Conservation (phyloP, 2,329 filamentous ascomycete genomes). For the Stachybotrys chartarum region DNA sequence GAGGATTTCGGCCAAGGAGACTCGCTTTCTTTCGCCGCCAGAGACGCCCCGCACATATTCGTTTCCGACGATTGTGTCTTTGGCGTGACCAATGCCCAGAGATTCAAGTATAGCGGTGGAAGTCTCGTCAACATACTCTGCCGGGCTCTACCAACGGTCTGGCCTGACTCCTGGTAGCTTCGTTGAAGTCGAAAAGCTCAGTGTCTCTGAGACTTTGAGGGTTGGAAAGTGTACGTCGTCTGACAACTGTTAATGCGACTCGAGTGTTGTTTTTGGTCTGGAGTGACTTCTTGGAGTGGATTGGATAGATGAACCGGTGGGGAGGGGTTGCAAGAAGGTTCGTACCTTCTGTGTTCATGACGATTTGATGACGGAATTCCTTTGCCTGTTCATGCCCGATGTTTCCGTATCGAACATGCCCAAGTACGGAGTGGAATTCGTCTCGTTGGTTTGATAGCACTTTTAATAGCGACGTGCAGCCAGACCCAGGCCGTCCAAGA, state of each 20-base stretch:
- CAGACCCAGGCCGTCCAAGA: background rate
- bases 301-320: background rate
- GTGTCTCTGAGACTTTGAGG: background rate
- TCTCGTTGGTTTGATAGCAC: background rate
- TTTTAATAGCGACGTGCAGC: constrained; percentile 1
- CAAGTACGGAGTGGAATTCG: background rate
- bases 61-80: constrained; percentile 43
- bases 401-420: background rate
- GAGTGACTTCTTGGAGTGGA: background rate
- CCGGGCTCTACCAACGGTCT: background rate
- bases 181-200: background rate
- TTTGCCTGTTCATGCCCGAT: background rate
- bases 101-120: background rate
- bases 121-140: background rate
- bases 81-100: background rate
- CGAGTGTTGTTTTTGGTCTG: too few species aligned
- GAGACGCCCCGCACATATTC: constrained; percentile 53
- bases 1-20: constrained; percentile 62
- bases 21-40: constrained; percentile 60
- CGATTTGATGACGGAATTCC: background rate
- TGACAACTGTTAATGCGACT: background rate
- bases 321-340: background rate
- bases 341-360: constrained; percentile 1
- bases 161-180: background rate
- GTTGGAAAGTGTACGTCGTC: constrained; percentile 1